These are phyloP conservation scores for Phaeophleospora eucalypticola DNA, from an alignment of 2,329 filamentous ascomycete species.

Conservation along the genomic window DNA sequence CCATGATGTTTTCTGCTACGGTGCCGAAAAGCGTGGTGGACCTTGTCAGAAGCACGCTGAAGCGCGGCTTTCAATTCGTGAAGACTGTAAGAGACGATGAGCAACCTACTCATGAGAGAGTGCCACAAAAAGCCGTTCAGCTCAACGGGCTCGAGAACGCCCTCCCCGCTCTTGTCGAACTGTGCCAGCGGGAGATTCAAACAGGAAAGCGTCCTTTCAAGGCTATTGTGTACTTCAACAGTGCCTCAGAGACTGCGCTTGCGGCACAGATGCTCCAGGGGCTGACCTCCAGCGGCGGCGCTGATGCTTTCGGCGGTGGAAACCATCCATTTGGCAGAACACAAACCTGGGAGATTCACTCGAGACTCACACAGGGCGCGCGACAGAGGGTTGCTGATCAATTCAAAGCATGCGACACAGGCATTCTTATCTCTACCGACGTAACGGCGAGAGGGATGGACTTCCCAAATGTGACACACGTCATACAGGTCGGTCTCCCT, in stretches of 20 bases:
- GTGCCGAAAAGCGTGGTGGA: slow-evolving; percentile 78
- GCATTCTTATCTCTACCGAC: slow-evolving; percentile 46
- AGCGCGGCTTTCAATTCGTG: slow-evolving; percentile 79
- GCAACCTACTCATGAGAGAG: slow-evolving; percentile 73
- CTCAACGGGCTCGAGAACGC: slow-evolving; percentile 69
- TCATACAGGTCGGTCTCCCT: slow-evolving; percentile 49
- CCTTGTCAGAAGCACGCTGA: slow-evolving; percentile 74
- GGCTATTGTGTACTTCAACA: slow-evolving; percentile 89
- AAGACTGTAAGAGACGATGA: slow-evolving; percentile 84
- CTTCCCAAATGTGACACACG: slow-evolving; percentile 51
- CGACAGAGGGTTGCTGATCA: slow-evolving; percentile 66
- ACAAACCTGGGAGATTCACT: slow-evolving; percentile 66
- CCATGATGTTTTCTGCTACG: slow-evolving; percentile 92
- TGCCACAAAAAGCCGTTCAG: slow-evolving; percentile 73
- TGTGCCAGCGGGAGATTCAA: slow-evolving; percentile 49
- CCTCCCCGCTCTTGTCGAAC: slow-evolving; percentile 71
- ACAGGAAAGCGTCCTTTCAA: slow-evolving; percentile 63
- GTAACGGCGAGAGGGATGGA: slow-evolving; percentile 53
- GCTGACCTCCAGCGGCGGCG: slow-evolving; percentile 35
- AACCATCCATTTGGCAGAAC: slow-evolving; percentile 31
- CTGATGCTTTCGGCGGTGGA: slow-evolving; percentile 28
- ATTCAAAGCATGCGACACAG: slow-evolving; percentile 64
- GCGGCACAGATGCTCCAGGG: slow-evolving; percentile 56
- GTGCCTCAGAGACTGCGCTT: slow-evolving; percentile 67
- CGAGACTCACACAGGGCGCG: slow-evolving; percentile 64